Conservation (phyloP, 352 stramenopile species). For the Globisporangium splendens region DNA sequence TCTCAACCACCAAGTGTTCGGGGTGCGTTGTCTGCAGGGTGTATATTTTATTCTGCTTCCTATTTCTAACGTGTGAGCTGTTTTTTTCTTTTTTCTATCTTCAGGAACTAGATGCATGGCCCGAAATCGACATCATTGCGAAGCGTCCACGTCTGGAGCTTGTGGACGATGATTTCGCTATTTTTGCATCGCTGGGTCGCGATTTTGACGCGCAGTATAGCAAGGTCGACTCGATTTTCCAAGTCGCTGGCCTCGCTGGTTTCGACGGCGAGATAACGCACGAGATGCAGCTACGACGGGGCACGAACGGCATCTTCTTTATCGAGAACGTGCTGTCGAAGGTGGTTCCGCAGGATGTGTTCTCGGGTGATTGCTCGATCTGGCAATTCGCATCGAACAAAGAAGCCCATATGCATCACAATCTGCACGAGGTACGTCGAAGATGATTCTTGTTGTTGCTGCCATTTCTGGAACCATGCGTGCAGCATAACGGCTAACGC, state of each 20-base stretch:
- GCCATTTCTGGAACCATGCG: too few species aligned
- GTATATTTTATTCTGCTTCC: background rate
- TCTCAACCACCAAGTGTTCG: constrained; percentile 13
- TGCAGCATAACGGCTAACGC: too few species aligned
- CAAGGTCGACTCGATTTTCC: constrained; percentile 24
- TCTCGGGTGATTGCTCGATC: background rate
- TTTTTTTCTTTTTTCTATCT: background rate
- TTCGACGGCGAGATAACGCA: constrained; percentile 21
- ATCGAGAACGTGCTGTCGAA: constrained; percentile 10
- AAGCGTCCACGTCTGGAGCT: background rate
- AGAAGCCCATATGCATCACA: background rate
- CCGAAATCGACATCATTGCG: constrained; percentile 1
- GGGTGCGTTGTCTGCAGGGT: constrained; percentile 3
- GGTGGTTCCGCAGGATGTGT: constrained; percentile 2
- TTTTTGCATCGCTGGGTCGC: constrained; percentile 27
- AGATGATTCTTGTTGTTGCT: too few species aligned
- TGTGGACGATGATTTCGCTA: constrained; percentile 20
- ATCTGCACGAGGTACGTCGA: constrained; percentile 1
- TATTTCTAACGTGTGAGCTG: background rate
- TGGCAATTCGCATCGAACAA: background rate
- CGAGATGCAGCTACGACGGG: background rate
- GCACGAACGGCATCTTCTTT: constrained; percentile 18
- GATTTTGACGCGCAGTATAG: constrained; percentile 26
- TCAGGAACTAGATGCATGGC: constrained; percentile 1
- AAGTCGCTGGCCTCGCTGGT: constrained; percentile 13